Evolutionary conservation across 2,329 filamentous ascomycete genomes (phyloP).

Genomic region (Ophiostoma novo-ulmi): DNA sequence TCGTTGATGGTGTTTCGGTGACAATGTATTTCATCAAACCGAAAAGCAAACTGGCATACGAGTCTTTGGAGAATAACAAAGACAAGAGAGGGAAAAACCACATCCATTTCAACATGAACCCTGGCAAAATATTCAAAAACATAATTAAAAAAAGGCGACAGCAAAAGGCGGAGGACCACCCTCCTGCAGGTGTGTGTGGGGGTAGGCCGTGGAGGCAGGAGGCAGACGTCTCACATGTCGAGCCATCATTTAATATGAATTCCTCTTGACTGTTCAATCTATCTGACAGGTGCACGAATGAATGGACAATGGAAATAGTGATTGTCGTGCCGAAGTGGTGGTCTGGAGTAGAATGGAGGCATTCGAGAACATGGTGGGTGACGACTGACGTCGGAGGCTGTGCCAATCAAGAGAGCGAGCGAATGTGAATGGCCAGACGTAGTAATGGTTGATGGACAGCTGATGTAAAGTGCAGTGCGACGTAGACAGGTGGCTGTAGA

Average conservation of each 20-base stretch:
- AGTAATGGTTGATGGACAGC: neutral
- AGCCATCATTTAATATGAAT: neutral
- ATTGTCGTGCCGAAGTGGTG: neutral
- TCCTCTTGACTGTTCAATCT: neutral
- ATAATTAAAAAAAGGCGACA: neutral
- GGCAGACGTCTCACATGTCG: constrained; percentile 14
- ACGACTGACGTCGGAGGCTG: neutral
- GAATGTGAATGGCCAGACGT: neutral
- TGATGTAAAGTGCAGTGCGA: neutral
- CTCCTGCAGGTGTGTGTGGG: constrained; percentile 14
- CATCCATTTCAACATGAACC: neutral
- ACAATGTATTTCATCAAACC: no score
- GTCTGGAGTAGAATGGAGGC: neutral
- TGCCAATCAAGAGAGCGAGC: neutral
- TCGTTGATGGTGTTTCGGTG: neutral
- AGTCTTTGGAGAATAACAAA: no score
- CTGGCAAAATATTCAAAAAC: neutral
- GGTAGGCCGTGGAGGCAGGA: constrained; percentile 4
- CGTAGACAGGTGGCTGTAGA: neutral
- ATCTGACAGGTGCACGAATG: no score
- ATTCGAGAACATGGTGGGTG: constrained; percentile 1
- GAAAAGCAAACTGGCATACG: no score
- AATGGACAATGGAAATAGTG: neutral
- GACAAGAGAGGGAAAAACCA: no score
- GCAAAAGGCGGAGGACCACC: constrained; percentile 1